Conservation (phyloP, 2,329 filamentous ascomycete species). For the Ascomycota sp. region DNA sequence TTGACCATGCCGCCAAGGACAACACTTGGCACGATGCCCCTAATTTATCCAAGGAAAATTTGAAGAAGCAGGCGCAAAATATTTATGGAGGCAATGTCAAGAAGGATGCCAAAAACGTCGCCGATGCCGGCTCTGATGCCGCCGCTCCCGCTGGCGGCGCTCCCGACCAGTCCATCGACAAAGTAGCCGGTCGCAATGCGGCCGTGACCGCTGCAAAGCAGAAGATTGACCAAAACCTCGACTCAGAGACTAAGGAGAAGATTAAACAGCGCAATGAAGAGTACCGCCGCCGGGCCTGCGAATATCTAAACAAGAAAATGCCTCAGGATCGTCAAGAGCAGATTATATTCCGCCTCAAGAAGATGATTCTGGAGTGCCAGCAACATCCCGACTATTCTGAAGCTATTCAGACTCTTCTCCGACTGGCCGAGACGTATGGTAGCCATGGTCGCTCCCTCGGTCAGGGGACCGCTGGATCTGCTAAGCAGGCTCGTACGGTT, state of each 20-base stretch:
- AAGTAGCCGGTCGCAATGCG: conserved; percentile 11
- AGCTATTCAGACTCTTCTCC: conserved; percentile 74
- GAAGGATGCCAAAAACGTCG: conserved; percentile 40
- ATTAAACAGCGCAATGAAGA: conserved; percentile 21
- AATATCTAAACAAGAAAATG: conserved; percentile 73
- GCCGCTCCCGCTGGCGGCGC: conserved; percentile 16
- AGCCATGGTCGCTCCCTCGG: conserved; percentile 49
- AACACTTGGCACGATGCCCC: conserved; percentile 88
- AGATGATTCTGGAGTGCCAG: conserved; percentile 94
- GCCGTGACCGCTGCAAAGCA: conserved; percentile 28
- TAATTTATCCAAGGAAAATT: conserved; percentile 45
- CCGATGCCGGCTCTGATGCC: conserved; percentile 23
- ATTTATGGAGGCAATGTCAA: conserved; percentile 33
- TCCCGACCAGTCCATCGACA: conserved; percentile 28
- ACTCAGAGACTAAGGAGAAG: conserved; percentile 40
- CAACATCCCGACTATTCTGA: conserved; percentile 83
- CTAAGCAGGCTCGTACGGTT: conserved; percentile 52
- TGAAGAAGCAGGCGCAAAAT: conserved; percentile 48
- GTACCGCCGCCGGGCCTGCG: conserved; percentile 31
- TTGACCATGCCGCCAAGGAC: conserved; percentile 71
- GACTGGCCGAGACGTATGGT: conserved; percentile 68
- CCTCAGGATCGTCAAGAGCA: conserved; percentile 85
- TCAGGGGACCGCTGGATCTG: conserved; percentile 42
- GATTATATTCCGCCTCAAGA: conserved; percentile 78
- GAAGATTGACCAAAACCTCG: conserved; percentile 39